Base-by-base conservation (phyloP, 805 yeast genomes). In the Kazachstania africana region DNA sequence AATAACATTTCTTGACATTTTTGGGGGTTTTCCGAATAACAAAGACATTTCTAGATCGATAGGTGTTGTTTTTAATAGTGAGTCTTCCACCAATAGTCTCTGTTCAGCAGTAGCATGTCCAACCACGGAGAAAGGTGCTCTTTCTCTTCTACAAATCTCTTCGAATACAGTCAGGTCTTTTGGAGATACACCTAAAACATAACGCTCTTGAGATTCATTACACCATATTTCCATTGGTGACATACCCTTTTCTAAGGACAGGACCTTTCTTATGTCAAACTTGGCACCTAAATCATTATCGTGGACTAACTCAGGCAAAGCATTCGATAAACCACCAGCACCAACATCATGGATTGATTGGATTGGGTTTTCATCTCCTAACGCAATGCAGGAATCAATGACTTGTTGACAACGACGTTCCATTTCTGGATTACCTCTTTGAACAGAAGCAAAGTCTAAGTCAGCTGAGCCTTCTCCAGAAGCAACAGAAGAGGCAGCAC, bases 141-240 rank as follows among this genome's bases (percentile, higher is more conserved):
- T 78, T 66, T 91, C 99, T 59, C 98, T 79, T 47, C 71, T 72
- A 67, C 97, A 91, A 34, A 91, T 78, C 34, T 67, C 70, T 50
- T 73, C 71, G 61, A 91, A 91, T 15, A 64, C 44, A 5, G 71
- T 71, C 36, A 88, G 60, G 53, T 85, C 81, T 38, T 73, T 75
- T 33, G 82, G 82, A 12, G 84, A 70, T 39, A 91, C 94, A 43
- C 95, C 97, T 47, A 91, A 60, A 16, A 91, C 99, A 48, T 87
- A 91, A 59, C 99, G 77, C 60, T 91, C 99, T 63, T 91, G 99
- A 2, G 97, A 91, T 62, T 91, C 98, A 49, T 94, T 88, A 72
- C 99, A 91, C 99, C 99, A 91, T 42, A 91, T 84, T 65, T 91
- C 98, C 94, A 91, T 83, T 34, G 99, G 97, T 4, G 97, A 88